Evolutionary conservation across 2,329 filamentous ascomycete genomes (phyloP), one percentile per base, ranked within the genome.

Genomic region (Colletotrichum sansevieriae): DNA sequence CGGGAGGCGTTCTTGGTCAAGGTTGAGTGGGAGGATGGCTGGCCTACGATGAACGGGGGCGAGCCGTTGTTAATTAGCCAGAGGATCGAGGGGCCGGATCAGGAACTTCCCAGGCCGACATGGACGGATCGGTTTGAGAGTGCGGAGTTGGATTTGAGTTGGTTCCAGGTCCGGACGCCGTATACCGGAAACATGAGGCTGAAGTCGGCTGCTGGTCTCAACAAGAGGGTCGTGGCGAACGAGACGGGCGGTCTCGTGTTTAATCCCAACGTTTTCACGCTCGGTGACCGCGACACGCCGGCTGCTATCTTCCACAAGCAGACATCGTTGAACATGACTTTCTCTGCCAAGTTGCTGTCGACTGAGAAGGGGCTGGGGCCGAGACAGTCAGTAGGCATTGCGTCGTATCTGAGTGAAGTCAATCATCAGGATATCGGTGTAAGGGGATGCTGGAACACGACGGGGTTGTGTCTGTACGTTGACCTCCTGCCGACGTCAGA

Each of bases 251-350:
- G 65, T 15, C 25, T 84, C 3, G 76, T 79, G 44, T 76, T 78
- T 4, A 79, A 58, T 5, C 74, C 74, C 1, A 76, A 75, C 22
- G 74, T 76, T 12, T 76, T 73, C 44, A 72, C 72, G 0, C 68
- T 77, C 12, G 73, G 73, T 18, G 75, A 77, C 41, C 69, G 75
- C 12, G 76, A 77, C n/a, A 76, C 73, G 1, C 74, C 76, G 0
- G 73, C 74, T 7, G 75, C 75, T 5, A 37, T 77, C 4, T 65
- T 78, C 8, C 73, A 72, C 5, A 78, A 77, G 63, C 75, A 77
- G 59, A 75, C 71, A 29, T 76, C 73, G 8, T 37, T 76, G 39
- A 78, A 78, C 58, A 77, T 77, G 74, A 76, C 75, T 1, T 77
- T 75, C 29, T 70, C 74, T 1, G 74, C 74, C 11, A 74, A 65